A percentile compares a stretch with the other conserved stretches of the same genome.
These are phyloP conservation scores for Mrakia hoshinonis DNA, from an alignment of 768 basidiomycete species.

Conservation along the genomic window DNA sequence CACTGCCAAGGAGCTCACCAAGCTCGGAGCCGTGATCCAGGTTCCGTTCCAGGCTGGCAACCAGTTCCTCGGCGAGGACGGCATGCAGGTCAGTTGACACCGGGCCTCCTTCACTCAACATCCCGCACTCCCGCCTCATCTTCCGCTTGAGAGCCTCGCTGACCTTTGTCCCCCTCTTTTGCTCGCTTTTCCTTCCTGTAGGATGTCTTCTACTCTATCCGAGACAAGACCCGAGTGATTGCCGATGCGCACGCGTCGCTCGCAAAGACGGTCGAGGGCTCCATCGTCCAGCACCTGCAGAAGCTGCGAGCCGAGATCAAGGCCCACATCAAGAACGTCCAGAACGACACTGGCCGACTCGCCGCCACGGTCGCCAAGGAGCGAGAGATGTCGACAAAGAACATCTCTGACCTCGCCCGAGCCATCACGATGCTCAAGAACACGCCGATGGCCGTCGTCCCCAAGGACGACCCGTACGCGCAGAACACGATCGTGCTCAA, in stretches of 20 bases:
- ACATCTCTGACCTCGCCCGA: constrained; percentile 78
- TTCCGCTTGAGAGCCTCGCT: neutral
- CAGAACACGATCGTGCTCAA: constrained; percentile 52
- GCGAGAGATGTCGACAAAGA: constrained; percentile 72
- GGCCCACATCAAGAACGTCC: constrained; percentile 92
- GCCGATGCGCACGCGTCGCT: constrained; percentile 96
- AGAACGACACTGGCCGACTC: constrained; percentile 90
- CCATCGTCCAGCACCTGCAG: constrained; percentile 94
- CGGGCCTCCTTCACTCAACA: neutral
- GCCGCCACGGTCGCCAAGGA: constrained; percentile 87
- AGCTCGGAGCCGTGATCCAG: constrained; percentile 90
- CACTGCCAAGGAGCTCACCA: constrained; percentile 82
- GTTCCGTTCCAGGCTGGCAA: constrained; percentile 92
- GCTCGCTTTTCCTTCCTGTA: constrained; percentile 36
- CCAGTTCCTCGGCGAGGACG: constrained; percentile 96
- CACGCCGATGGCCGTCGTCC: constrained; percentile 74
- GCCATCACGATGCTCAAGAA: constrained; percentile 89
- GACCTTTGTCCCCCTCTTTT: neutral
- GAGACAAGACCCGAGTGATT: constrained; percentile 84
- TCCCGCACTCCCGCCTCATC: neutral
- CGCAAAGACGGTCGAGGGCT: constrained; percentile 89
- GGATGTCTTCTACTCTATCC: constrained; percentile 86
- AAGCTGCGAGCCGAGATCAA: constrained; percentile 93
- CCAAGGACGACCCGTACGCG: constrained; percentile 76
- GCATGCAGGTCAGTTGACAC: constrained; percentile 52